Percentiles rank a stretch among this genome's conserved stretches.
Conservation (phyloP, 1,284 basidiomycete genomes). For the Moesziomyces antarcticus region DNA sequence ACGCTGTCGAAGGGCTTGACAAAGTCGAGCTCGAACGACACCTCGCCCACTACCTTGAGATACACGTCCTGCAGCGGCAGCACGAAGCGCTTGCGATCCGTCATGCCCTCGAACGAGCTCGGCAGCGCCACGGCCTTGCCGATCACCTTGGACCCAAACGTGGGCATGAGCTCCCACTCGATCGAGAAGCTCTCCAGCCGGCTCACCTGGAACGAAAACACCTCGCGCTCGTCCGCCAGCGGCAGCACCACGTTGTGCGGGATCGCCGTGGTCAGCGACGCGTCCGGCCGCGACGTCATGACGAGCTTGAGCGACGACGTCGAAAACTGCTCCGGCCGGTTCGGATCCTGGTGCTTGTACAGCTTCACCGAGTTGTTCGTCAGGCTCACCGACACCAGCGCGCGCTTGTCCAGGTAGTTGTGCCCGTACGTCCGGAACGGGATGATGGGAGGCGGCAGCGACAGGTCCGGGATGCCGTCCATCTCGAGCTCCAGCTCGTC, state of each 20-base stretch:
- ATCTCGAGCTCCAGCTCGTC: constrained; percentile 69
- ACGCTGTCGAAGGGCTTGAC: constrained; percentile 92
- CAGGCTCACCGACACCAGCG: constrained; percentile 84
- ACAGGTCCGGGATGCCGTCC: constrained; percentile 91
- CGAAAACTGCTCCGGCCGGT: constrained; percentile 67
- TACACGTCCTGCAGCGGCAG: constrained; percentile 88
- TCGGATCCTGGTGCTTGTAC: constrained; percentile 61
- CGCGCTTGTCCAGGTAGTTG: constrained; percentile 79
- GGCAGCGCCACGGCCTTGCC: constrained; percentile 90
- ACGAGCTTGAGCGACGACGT: constrained; percentile 89
- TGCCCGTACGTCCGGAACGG: constrained; percentile 73
- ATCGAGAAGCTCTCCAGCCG: constrained; percentile 80
- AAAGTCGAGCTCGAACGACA: constrained; percentile 87
- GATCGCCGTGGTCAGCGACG: constrained; percentile 74
- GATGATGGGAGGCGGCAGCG: constrained; percentile 96
- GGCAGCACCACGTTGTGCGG: constrained; percentile 75
- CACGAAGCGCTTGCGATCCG: constrained; percentile 60
- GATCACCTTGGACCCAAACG: constrained; percentile 97
- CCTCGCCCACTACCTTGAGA: constrained; percentile 93
- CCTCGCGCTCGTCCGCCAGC: constrained; percentile 80
- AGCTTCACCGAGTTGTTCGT: constrained; percentile 65
- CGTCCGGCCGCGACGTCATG: constrained; percentile 83
- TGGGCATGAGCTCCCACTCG: constrained; percentile 96
- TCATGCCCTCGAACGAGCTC: constrained; percentile 74
- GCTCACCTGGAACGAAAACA: constrained; percentile 89